A percentile compares a stretch with the other conserved stretches of the same genome.
These are phyloP conservation scores for Hippophae gyantsensis DNA, from an alignment of 306 rosid species.

Conservation along the genomic window DNA sequence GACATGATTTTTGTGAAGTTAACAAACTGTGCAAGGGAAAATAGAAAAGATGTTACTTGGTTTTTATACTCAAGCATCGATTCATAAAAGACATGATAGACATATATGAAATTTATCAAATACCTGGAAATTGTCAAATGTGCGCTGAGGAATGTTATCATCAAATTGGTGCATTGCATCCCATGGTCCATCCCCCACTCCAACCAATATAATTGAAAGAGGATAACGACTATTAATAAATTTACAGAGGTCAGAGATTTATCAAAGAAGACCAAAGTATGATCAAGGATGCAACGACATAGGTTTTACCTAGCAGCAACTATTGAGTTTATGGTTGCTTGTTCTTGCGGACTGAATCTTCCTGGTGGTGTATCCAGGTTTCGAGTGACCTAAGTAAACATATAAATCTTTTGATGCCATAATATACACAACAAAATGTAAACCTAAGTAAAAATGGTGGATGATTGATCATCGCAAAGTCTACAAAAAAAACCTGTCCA, in stretches of 20 bases:
- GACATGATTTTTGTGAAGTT: constrained; percentile 91
- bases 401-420: constrained; percentile 7
- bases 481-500: constrained; percentile 63
- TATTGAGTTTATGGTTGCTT: constrained; percentile 61
- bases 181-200: constrained; percentile 99
- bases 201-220: constrained; percentile 84
- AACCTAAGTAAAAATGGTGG: constrained; percentile 6
- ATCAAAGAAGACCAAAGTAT: constrained; percentile 1
- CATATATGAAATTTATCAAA: constrained; percentile 9
- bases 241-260: constrained; percentile 17
- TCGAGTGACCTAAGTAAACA: constrained; percentile 49
- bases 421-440: constrained; percentile 1
- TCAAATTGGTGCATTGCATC: constrained; percentile 79
- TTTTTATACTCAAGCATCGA: background rate
- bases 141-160: constrained; percentile 70
- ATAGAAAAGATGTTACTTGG: background rate
- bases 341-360: constrained; percentile 68
- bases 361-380: constrained; percentile 59
- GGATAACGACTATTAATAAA: constrained; percentile 53
- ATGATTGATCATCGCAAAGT: constrained; percentile 3
- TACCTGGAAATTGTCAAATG: constrained; percentile 96
- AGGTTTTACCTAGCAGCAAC: constrained; percentile 73
- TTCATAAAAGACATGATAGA: background rate
- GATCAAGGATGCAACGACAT: constrained; percentile 9
- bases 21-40: constrained; percentile 56